Percentiles rank a stretch among this genome's conserved stretches.
phyloP scores from a whole-genome alignment of 805 yeast genomes.

The Saturnispora mendoncae region DNA sequence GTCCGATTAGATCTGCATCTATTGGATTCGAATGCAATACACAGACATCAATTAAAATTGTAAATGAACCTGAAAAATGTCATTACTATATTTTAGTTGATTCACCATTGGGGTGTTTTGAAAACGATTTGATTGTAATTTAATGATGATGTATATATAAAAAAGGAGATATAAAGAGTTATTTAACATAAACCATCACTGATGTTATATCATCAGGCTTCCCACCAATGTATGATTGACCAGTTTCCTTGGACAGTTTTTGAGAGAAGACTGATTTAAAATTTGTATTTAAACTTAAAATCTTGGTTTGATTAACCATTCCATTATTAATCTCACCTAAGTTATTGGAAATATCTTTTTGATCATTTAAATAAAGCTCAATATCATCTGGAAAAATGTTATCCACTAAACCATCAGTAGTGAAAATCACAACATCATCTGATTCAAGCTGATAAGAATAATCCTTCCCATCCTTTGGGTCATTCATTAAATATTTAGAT shows the following conservation, averaged over 20 bases:
- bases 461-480: slow-evolving; percentile 60
- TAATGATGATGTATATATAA: too few relatives aligned
- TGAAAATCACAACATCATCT: slow-evolving; percentile 73
- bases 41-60: slow-evolving; percentile 45
- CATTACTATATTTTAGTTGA: slow-evolving; percentile 50
- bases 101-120: slow-evolving; percentile 39
- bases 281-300: slow-evolving; percentile 60
- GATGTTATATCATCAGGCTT: slow-evolving; percentile 92
- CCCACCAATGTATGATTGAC: slow-evolving; percentile 75
- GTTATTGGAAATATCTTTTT: slow-evolving; percentile 19
- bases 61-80: slow-evolving; percentile 86
- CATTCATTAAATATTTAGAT: slow-evolving; percentile 58
- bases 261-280: slow-evolving; percentile 84
- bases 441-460: slow-evolving; percentile 56
- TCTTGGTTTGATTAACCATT: slow-evolving; percentile 59
- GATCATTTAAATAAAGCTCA: slow-evolving; percentile 55
- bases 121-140: slow-evolving; percentile 12
- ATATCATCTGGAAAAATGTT: slow-evolving; percentile 69
- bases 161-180: slow-evolving; percentile 8
- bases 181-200: slow-evolving; percentile 56
- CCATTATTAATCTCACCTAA: slow-evolving; percentile 34
- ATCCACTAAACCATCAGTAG: slow-evolving; percentile 92
- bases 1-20: slow-evolving; percentile 69
- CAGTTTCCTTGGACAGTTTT: slow-evolving; percentile 56
- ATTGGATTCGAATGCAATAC: slow-evolving; percentile 63